phyloP scores from a whole-genome alignment of 2,329 filamentous ascomycete species.

The Grosmannia clavigera region DNA sequence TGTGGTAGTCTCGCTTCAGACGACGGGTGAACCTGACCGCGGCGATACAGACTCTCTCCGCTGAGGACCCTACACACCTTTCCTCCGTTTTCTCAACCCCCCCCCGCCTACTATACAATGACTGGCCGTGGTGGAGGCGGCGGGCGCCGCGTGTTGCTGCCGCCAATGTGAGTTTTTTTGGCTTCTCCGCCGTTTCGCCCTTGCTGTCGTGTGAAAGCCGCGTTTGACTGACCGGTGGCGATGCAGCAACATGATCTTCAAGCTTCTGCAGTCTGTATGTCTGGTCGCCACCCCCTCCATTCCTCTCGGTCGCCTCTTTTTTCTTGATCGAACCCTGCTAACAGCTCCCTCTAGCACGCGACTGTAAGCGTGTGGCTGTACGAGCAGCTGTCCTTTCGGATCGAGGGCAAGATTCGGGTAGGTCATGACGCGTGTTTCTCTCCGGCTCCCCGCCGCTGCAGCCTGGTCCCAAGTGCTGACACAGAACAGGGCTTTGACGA shows the following conservation, averaged over 20 bases:
- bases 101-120: constrained; percentile 27
- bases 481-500: constrained; percentile 77
- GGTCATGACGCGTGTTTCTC: neutral
- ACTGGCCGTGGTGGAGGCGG: constrained; percentile 47
- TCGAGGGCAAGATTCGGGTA: constrained; percentile 93
- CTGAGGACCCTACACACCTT: neutral
- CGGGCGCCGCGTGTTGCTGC: constrained; percentile 46
- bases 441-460: neutral
- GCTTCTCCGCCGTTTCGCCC: neutral
- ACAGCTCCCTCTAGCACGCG: constrained; percentile 42
- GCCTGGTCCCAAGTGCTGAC: neutral
- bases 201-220: neutral
- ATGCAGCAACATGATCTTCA: constrained; percentile 70
- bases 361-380: constrained; percentile 94
- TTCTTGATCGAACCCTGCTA: neutral
- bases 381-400: constrained; percentile 85
- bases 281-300: no score
- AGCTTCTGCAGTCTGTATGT: constrained; percentile 55
- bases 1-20: neutral
- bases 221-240: neutral
- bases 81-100: neutral
- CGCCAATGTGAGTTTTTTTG: constrained; percentile 31
- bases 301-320: neutral
- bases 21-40: neutral
- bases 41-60: neutral